Conservation (phyloP, 768 basidiomycete genomes). For the Leccinum variicolor region DNA sequence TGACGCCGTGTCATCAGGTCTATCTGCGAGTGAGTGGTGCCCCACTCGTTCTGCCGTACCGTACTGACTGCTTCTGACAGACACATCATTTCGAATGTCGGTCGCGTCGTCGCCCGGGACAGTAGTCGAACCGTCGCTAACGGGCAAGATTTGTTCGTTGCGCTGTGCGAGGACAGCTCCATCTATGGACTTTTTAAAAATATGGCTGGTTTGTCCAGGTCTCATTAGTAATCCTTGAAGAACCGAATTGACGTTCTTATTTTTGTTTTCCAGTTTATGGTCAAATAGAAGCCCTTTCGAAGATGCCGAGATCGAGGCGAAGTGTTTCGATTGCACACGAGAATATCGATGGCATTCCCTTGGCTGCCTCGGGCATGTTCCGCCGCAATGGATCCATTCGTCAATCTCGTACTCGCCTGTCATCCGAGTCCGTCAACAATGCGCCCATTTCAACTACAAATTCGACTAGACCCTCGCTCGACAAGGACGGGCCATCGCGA, state of each 20-base stretch:
- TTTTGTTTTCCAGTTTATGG: constrained; percentile 50
- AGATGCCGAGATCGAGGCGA: constrained; percentile 52
- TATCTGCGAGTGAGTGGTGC: constrained; percentile 75
- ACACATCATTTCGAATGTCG: constrained; percentile 81
- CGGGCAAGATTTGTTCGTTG: constrained; percentile 79
- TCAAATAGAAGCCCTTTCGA: constrained; percentile 70
- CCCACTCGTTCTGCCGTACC: neutral
- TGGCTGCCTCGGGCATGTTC: constrained; percentile 32
- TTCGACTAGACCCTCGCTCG: constrained; percentile 54
- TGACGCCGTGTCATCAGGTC: constrained; percentile 48
- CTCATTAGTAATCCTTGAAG: constrained; percentile 13
- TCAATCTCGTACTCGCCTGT: constrained; percentile 30
- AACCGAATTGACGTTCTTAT: constrained; percentile 14
- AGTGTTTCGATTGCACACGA: constrained; percentile 71
- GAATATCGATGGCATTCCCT: constrained; percentile 39
- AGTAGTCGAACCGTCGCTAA: constrained; percentile 75
- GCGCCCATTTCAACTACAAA: constrained; percentile 16
- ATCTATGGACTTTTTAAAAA: constrained; percentile 82
- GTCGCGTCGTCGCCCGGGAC: constrained; percentile 81
- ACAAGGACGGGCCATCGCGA: constrained; percentile 48
- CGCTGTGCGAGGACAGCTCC: constrained; percentile 86
- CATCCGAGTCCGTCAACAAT: constrained; percentile 38
- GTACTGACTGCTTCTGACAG: constrained; percentile 36
- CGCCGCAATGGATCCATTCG: constrained; percentile 25
- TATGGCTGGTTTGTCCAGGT: constrained; percentile 62